A percentile compares a stretch with the other conserved stretches of the same genome.
These are phyloP conservation scores for Teratosphaeria zuluensis DNA, from an alignment of 2,329 filamentous ascomycete genomes.

Conservation along the genomic window DNA sequence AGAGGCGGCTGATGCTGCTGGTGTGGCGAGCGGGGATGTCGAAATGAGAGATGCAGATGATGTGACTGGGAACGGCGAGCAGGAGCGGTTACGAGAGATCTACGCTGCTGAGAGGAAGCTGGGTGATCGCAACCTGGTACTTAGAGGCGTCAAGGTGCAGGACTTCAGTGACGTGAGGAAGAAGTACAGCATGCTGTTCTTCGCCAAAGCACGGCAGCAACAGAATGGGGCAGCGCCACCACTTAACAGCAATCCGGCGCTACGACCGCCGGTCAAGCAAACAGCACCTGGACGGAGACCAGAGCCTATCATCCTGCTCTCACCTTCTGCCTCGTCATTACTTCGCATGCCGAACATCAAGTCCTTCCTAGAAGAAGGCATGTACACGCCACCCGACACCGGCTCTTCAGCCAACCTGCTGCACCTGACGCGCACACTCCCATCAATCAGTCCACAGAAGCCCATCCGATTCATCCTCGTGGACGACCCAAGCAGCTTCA, in stretches of 20 bases:
- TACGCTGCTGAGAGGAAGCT: constrained; percentile 86
- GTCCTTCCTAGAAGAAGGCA: constrained; percentile 77
- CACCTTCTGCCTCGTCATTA: constrained; percentile 87
- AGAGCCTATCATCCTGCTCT: constrained; percentile 92
- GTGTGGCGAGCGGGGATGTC: constrained; percentile 26
- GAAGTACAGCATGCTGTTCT: constrained; percentile 42
- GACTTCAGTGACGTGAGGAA: constrained; percentile 94
- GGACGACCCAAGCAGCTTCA: constrained; percentile 87
- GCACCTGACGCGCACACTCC: constrained; percentile 70
- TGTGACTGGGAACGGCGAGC: constrained; percentile 52
- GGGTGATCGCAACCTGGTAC: constrained; percentile 81
- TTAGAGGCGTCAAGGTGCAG: constrained; percentile 78
- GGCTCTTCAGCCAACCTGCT: constrained; percentile 60
- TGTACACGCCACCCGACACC: constrained; percentile 60
- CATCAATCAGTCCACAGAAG: constrained; percentile 56
- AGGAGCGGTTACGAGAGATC: constrained; percentile 75
- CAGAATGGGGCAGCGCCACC: constrained; percentile 27
- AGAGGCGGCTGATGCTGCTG: constrained; percentile 42
- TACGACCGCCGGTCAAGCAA: constrained; percentile 26
- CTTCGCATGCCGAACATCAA: constrained; percentile 95
- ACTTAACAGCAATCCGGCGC: constrained; percentile 32
- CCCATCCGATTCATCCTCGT: constrained; percentile 91
- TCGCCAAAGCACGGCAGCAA: constrained; percentile 37
- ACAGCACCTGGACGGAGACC: constrained; percentile 36
- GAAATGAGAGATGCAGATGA: constrained; percentile 32